phyloP scores from a whole-genome alignment of 106 monocot genomes.

The Allium cepa region DNA sequence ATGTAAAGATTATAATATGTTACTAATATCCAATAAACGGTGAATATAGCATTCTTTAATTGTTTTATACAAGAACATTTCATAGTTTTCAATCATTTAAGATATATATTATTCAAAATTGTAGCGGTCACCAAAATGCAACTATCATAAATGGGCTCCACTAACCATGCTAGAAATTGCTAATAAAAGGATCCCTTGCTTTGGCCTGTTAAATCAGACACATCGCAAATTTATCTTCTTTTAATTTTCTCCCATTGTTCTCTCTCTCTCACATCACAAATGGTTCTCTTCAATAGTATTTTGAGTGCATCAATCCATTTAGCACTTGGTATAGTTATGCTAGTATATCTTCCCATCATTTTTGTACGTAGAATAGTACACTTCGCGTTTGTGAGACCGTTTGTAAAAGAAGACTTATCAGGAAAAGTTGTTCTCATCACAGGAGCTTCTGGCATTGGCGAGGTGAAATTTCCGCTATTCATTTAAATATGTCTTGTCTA shows the following conservation, averaged over 20 bases:
- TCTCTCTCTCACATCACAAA: constrained; percentile 4
- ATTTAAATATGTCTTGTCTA: too few species aligned
- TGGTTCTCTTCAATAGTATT: constrained; percentile 26
- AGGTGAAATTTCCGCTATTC: constrained; percentile 28
- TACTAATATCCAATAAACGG: too few species aligned
- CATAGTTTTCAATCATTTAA: neutral
- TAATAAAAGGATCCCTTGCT: neutral
- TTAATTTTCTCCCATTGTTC: neutral
- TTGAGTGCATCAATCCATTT: constrained; percentile 32
- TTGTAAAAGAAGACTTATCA: constrained; percentile 29
- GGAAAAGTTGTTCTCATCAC: constrained; percentile 75
- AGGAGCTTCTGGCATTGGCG: constrained; percentile 86
- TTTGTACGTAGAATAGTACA: constrained; percentile 16
- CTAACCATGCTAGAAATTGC: neutral
- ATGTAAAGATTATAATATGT: too few species aligned
- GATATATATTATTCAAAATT: neutral
- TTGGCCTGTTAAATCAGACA: neutral
- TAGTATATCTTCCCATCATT: constrained; percentile 42
- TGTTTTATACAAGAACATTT: too few species aligned
- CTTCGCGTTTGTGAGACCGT: constrained; percentile 35
- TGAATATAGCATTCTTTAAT: too few species aligned
- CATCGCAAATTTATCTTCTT: neutral
- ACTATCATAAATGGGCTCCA: neutral
- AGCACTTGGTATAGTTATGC: constrained; percentile 18
- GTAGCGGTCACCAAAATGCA: neutral